Evolutionary conservation across 192 early-diverging fungal genomes (phyloP).

Genomic region (Mortierella claussenii): DNA sequence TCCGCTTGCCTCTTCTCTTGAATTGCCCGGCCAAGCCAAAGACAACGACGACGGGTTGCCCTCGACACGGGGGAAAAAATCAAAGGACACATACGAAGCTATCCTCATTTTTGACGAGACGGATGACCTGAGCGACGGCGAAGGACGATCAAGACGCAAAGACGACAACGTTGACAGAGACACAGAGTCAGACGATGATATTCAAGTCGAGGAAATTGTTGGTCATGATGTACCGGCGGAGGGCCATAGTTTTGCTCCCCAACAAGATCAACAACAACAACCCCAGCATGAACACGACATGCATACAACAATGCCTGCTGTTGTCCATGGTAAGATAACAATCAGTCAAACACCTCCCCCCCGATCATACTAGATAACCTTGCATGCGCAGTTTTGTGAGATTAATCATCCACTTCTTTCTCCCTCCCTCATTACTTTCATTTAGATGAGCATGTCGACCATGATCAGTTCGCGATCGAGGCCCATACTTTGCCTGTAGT

Average conservation of each 20-base stretch:
- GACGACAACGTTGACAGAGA: background rate
- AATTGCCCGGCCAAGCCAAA: no score
- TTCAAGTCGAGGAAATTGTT: constrained; percentile 10
- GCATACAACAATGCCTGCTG: background rate
- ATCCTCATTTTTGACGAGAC: constrained; percentile 41
- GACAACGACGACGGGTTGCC: no score
- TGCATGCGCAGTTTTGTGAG: no score
- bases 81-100: constrained; percentile 24
- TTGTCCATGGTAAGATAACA: background rate
- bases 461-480: no score
- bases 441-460: no score
- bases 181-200: constrained; percentile 28
- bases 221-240: constrained; percentile 4
- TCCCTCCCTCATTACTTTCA: no score
- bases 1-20: background rate
- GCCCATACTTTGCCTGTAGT: no score
- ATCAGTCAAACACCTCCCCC: no score
- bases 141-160: constrained; percentile 13
- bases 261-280: constrained; percentile 17
- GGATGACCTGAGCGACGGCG: constrained; percentile 37
- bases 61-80: background rate
- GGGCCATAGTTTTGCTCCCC: constrained; percentile 17
- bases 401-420: no score
- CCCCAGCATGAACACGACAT: background rate
- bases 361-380: no score